phyloP scores from a whole-genome alignment of 2,329 filamentous ascomycete species.

The Pseudogymnoascus sp. region DNA sequence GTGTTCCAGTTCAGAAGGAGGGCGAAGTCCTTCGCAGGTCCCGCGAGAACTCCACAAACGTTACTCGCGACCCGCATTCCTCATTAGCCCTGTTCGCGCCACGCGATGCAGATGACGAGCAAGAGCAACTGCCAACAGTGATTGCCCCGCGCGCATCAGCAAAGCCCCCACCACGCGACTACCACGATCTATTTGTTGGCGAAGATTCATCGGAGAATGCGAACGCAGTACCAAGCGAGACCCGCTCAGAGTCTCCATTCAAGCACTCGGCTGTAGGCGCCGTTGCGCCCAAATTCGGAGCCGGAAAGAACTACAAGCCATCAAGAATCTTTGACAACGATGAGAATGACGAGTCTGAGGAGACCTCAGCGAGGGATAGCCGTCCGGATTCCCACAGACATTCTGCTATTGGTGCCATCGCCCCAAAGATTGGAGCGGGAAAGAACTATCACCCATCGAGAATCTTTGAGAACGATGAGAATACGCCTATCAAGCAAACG shows the following conservation, averaged over 20 bases:
- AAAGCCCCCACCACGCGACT: conserved; percentile 61
- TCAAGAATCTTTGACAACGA: conserved; percentile 57
- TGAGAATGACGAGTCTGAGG: conserved; percentile 30
- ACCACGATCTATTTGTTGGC: conserved; percentile 62
- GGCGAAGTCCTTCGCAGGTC: conserved; percentile 37
- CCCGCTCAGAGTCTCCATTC: conserved; percentile 20
- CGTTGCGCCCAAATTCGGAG: conserved; percentile 46
- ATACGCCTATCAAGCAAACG: conserved; percentile 35
- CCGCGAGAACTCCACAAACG: conserved; percentile 46
- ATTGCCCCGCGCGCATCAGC: conserved; percentile 57
- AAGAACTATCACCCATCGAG: conserved; percentile 58
- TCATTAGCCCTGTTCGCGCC: conserved; percentile 68
- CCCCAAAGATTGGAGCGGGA: conserved; percentile 46
- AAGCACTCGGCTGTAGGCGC: conserved; percentile 14
- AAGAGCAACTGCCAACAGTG: conserved; percentile 39
- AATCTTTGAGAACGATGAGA: conserved; percentile 54
- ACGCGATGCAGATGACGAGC: conserved; percentile 51
- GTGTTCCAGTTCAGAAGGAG: conserved; percentile 23
- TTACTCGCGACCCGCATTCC: conserved; percentile 57
- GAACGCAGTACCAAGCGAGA: conserved; percentile 15
- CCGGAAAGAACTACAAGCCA: conserved; percentile 53
- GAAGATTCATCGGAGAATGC: conserved; percentile 25
- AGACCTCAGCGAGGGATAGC: conserved; percentile 11
- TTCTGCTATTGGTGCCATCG: conserved; percentile 23
- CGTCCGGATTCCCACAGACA: conserved; percentile 9